Evolutionary conservation across 768 basidiomycete genomes (phyloP).

Genomic region (Pisolithus sp.): DNA sequence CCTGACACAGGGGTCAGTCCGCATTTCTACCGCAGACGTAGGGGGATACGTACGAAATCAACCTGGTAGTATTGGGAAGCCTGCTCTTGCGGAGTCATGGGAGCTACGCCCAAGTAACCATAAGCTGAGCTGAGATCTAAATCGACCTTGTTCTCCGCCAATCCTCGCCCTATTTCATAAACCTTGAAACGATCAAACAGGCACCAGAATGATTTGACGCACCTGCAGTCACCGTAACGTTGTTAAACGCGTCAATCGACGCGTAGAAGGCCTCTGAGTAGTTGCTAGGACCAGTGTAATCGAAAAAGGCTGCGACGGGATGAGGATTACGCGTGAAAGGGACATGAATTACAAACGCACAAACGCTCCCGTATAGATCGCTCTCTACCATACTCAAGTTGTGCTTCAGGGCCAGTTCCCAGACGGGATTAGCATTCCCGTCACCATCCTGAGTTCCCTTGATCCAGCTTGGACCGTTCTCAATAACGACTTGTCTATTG

Average conservation of each 20-base stretch:
- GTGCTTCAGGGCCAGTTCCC: constrained; percentile 50
- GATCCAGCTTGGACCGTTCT: constrained; percentile 59
- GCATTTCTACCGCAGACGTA: too few species aligned
- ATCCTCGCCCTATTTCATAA: constrained; percentile 34
- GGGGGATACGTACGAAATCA: constrained; percentile 26
- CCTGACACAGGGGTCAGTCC: constrained; percentile 14
- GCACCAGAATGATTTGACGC: not conserved
- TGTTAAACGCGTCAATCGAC: not conserved
- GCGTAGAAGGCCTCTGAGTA: not conserved
- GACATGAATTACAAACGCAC: not conserved
- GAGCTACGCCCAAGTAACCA: constrained; percentile 40
- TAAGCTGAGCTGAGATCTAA: constrained; percentile 50
- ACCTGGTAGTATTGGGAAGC: constrained; percentile 56
- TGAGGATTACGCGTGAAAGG: not conserved
- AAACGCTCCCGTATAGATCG: constrained; percentile 14
- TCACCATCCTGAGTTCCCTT: constrained; percentile 44
- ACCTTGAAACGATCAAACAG: too few species aligned
- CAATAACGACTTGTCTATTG: constrained; percentile 37
- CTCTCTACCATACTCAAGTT: constrained; percentile 41
- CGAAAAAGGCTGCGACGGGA: not conserved
- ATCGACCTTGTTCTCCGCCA: constrained; percentile 42
- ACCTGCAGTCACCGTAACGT: not conserved
- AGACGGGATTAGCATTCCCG: constrained; percentile 56
- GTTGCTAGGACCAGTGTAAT: not conserved
- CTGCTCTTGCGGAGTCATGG: constrained; percentile 38